Evolutionary conservation across 768 basidiomycete genomes (phyloP).

Genomic region (Postia placenta): DNA sequence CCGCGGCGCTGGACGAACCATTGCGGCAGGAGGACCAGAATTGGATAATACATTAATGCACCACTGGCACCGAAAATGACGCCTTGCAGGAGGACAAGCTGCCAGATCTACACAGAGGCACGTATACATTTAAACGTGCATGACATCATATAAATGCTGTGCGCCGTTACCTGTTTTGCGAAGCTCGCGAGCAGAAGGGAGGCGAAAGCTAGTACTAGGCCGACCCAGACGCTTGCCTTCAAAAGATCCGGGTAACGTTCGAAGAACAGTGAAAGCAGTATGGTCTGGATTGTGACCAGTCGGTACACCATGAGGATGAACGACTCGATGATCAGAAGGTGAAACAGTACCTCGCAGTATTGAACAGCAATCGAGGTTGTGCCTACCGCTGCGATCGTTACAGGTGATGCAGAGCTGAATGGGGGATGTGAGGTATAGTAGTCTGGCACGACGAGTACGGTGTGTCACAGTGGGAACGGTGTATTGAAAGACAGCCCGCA

Average conservation of each 20-base stretch:
- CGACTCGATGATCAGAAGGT: too few relatives aligned
- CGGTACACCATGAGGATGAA: too few relatives aligned
- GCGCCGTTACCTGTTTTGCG: conserved; percentile 10
- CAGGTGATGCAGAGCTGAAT: conserved; percentile 11
- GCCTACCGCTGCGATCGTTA: conserved; percentile 15
- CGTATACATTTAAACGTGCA: too few relatives aligned
- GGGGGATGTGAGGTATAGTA: conserved; percentile 19
- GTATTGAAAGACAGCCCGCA: neutral
- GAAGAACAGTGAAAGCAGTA: conserved; percentile 13
- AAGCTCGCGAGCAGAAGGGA: conserved; percentile 18
- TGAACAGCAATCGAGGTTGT: conserved; percentile 13
- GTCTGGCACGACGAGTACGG: conserved; percentile 2
- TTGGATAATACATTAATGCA: conserved; percentile 12
- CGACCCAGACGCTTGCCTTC: conserved; percentile 12
- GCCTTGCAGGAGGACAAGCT: conserved; percentile 18
- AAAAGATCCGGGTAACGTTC: conserved; percentile 16
- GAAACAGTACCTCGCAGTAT: conserved; percentile 12
- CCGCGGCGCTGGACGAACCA: conserved; percentile 19
- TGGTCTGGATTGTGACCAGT: conserved; percentile 3
- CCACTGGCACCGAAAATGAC: conserved; percentile 17
- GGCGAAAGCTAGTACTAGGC: conserved; percentile 10
- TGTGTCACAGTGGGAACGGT: neutral
- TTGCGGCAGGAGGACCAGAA: conserved; percentile 14
- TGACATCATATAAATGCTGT: neutral
- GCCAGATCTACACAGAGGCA: conserved; percentile 15